Percentiles rank a stretch among this genome's conserved stretches.
Conservation (phyloP, 768 basidiomycete species). For the Tephrocybe rancida region DNA sequence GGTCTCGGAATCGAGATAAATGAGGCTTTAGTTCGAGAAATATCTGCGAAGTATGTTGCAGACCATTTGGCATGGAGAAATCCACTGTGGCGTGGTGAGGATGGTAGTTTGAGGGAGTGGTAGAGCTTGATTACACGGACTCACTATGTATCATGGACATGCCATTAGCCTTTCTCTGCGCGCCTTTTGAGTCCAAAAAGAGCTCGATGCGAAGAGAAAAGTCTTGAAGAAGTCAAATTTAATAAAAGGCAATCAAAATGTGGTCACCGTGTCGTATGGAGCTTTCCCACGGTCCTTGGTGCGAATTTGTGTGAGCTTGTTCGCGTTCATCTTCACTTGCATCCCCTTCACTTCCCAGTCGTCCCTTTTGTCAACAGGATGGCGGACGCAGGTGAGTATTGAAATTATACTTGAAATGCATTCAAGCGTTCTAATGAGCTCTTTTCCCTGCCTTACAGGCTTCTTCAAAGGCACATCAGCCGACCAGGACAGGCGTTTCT, state of each 20-base stretch:
- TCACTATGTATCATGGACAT: too few species aligned
- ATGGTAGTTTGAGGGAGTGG: constrained; percentile 60
- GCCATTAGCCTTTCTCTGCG: too few species aligned
- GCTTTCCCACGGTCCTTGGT: constrained; percentile 17
- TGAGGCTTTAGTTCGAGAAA: constrained; percentile 50
- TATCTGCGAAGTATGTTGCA: constrained; percentile 34
- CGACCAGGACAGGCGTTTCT: constrained; percentile 91
- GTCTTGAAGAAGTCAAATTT: too few species aligned
- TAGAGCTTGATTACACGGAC: too few species aligned
- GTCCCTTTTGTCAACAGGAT: constrained; percentile 28
- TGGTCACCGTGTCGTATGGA: too few species aligned
- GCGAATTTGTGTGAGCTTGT: not conserved
- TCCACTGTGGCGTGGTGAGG: constrained; percentile 56
- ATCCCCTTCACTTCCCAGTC: not conserved
- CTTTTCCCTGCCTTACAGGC: constrained; percentile 52
- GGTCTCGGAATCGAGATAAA: constrained; percentile 67
- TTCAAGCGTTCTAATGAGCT: constrained; percentile 22
- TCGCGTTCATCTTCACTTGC: not conserved
- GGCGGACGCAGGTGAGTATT: constrained; percentile 69
- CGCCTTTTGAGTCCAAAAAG: too few species aligned
- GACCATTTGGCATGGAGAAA: constrained; percentile 53
- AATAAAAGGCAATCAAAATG: not conserved
- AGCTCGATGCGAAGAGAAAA: too few species aligned
- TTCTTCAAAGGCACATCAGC: constrained; percentile 92
- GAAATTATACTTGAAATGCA: constrained; percentile 39